phyloP scores from a whole-genome alignment of 2,329 filamentous ascomycete genomes.

The Pyrenophora seminiperda region DNA sequence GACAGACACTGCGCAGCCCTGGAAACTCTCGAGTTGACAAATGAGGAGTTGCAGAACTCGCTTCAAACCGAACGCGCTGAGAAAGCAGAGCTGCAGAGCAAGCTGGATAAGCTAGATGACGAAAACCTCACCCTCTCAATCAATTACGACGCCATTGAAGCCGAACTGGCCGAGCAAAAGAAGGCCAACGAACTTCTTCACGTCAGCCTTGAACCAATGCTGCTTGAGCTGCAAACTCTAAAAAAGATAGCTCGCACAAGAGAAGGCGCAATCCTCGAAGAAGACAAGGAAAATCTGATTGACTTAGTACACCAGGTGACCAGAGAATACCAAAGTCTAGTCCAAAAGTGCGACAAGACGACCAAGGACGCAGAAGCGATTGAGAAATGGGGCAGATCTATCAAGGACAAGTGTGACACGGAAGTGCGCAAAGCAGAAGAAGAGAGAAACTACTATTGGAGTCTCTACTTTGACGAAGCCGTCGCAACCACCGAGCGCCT shows the following conservation, averaged over 20 bases:
- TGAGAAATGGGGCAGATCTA: background rate
- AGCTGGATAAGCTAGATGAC: background rate
- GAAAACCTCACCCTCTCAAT: background rate
- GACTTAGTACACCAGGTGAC: background rate
- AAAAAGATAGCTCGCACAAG: too few relatives aligned
- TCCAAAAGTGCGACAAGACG: background rate
- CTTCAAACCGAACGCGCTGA: background rate
- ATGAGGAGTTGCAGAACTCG: background rate
- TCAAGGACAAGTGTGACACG: background rate
- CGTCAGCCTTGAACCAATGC: too few relatives aligned
- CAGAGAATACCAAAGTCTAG: background rate
- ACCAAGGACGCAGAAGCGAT: background rate
- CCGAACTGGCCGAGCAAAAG: background rate
- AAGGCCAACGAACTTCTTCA: too few relatives aligned
- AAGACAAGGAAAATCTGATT: too few relatives aligned
- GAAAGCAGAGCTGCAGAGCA: background rate
- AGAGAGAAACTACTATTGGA: background rate
- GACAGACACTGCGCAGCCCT: too few relatives aligned
- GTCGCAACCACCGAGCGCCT: background rate
- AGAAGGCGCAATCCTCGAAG: too few relatives aligned
- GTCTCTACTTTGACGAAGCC: conserved; percentile 2
- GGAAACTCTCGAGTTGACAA: too few relatives aligned
- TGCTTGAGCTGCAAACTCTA: too few relatives aligned
- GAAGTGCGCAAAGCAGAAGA: background rate
- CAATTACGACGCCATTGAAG: background rate